Conservation (phyloP, 805 yeast species). For the Isabelozyma pseudorhagii region DNA sequence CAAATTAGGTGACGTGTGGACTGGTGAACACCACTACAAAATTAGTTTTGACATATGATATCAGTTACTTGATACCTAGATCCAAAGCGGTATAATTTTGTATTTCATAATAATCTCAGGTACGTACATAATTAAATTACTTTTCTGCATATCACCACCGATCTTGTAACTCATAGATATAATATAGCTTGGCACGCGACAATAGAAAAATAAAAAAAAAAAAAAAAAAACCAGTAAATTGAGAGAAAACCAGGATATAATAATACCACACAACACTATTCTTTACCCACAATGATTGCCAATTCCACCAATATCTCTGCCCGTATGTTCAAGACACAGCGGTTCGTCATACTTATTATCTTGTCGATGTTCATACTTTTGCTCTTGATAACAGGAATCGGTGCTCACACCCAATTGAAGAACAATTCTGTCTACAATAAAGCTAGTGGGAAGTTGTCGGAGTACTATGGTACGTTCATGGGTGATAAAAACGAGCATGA, state of each 20-base stretch:
- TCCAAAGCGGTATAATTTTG: background rate
- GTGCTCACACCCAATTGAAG: constrained; percentile 23
- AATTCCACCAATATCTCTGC: constrained; percentile 26
- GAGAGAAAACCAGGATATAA: background rate
- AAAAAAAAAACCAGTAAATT: background rate
- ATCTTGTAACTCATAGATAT: background rate
- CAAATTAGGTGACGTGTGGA: constrained; percentile 26
- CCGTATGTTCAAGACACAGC: constrained; percentile 31
- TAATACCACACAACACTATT: background rate
- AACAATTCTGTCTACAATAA: constrained; percentile 8
- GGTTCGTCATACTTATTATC: constrained; percentile 20
- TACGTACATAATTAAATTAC: background rate
- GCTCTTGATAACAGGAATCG: constrained; percentile 22
- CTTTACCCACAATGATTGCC: constrained; percentile 8
- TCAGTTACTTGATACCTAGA: too few species aligned
- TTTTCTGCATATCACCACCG: background rate
- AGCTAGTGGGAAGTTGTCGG: constrained; percentile 7
- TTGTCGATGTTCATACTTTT: constrained; percentile 18
- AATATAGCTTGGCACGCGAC: background rate
- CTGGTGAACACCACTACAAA: constrained; percentile 8
- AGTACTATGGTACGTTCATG: constrained; percentile 1
- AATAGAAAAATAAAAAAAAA: too few species aligned
- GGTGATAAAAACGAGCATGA: constrained; percentile 1
- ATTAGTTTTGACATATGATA: background rate
- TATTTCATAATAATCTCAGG: background rate